Evolutionary conservation across 164 flowering plant species (phyloP).

Genomic region (Liriodendron chinense): DNA sequence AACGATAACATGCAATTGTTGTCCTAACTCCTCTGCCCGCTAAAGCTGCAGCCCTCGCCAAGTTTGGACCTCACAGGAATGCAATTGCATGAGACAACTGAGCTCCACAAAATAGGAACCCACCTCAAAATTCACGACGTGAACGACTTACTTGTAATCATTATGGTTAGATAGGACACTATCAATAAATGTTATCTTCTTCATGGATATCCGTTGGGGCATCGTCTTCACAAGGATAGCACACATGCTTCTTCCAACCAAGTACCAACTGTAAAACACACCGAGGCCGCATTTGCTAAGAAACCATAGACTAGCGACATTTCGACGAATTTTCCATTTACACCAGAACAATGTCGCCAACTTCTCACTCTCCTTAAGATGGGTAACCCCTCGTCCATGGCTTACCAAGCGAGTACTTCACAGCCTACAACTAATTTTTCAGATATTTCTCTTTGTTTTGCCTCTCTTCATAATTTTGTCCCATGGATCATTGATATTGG

Average conservation of each 20-base stretch:
- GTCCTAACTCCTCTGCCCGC: neutral
- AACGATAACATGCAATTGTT: neutral
- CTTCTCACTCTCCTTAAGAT: neutral
- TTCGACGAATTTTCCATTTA: neutral
- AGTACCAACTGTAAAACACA: neutral
- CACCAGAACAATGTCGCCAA: slow-evolving; percentile 5
- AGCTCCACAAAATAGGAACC: neutral
- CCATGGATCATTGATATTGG: slow-evolving; percentile 9
- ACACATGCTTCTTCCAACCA: too few species aligned
- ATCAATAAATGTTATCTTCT: slow-evolving; percentile 6
- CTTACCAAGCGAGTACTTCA: neutral
- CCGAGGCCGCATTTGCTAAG: too few species aligned
- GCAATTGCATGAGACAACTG: too few species aligned
- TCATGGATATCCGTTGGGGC: neutral
- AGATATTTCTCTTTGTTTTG: slow-evolving; percentile 2
- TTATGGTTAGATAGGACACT: neutral
- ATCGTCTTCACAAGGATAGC: neutral
- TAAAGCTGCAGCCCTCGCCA: too few species aligned
- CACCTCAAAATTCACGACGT: neutral
- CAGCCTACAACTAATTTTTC: neutral
- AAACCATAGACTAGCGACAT: too few species aligned
- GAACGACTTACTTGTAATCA: neutral
- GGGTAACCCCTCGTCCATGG: neutral
- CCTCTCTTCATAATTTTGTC: neutral
- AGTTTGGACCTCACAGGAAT: too few species aligned